Base-by-base conservation (phyloP, 176 grass and related monocot species). In the Stipa capillata region DNA sequence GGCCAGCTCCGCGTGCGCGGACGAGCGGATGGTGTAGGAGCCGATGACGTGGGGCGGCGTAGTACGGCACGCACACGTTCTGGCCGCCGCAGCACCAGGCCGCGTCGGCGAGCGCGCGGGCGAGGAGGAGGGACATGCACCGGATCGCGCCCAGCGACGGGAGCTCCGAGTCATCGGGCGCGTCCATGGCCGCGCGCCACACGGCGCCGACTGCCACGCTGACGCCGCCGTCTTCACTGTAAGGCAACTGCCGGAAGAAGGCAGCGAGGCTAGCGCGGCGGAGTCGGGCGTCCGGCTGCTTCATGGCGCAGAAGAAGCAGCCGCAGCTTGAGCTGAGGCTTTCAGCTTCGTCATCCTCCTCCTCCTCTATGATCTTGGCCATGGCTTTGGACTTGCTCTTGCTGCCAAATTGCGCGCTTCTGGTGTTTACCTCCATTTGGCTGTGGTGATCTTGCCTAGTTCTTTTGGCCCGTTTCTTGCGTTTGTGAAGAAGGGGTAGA, bases 111-210 rank as follows among this genome's bases (percentile, higher is more conserved):
- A 99, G 34, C 23, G 92, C 81, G 74, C 81, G 89, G 7, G 78
- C 50, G 27, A 99, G 82, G 66, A 99, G 92, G 34, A 86, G 78
- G 2, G 92, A 83, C 96, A 99, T 93, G 90, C 96, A 99, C 73
- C 93, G 87, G 75, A 99, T 87, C 56, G 75, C 90, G 39, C 96
- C 96, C 2, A 93, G 80, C 10, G 88, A 91, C 2, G 96, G 92
- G 32, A 99, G 86, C 81, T 99, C 96, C 13, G 80, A 9, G 53
- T 99, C 86, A 3, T 88, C 91, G 5, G 96, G 92, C 67, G 82
- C 85, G 8, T 79, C 84, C 92, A 99, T 95, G 70, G 96, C 96
- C 1, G 84, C 35, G 55, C 86, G 85, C 96, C 96, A 99, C 41
- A 99, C 87, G 28, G 75, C 81, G 33, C 60, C 84, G 12, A 87